These are phyloP conservation scores for Mimosa pudica DNA, from an alignment of 306 rosid genomes.

Conservation along the genomic window DNA sequence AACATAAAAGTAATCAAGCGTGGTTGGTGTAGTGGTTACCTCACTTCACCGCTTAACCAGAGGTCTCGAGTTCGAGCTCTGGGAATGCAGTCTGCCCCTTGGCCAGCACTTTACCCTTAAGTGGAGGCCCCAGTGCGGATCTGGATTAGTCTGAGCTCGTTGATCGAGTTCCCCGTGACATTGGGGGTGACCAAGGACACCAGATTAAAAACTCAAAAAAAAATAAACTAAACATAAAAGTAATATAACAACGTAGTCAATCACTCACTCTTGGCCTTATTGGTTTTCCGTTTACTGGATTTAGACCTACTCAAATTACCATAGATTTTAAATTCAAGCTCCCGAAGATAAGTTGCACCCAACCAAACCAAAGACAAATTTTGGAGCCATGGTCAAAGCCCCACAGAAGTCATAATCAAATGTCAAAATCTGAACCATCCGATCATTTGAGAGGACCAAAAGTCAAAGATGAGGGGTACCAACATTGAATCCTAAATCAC, in stretches of 20 bases:
- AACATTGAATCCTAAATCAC: not conserved
- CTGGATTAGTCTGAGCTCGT: no score
- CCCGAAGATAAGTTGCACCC: not conserved
- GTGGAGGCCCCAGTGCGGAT: no score
- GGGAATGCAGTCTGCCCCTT: no score
- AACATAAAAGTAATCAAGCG: not conserved
- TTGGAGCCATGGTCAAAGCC: not conserved
- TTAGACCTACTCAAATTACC: not conserved
- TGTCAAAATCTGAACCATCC: not conserved
- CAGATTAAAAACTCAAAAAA: no score
- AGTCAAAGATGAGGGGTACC: constrained; percentile 3
- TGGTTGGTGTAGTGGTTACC: no score
- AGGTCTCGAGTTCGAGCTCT: no score
- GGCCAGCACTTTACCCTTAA: no score
- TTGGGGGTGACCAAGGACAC: no score
- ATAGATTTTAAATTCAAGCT: not conserved
- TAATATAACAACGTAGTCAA: not conserved
- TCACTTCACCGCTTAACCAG: no score
- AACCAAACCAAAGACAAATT: not conserved
- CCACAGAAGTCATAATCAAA: not conserved
- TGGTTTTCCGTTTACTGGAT: constrained; percentile 7
- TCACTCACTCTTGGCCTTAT: not conserved
- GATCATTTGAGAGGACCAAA: not conserved
- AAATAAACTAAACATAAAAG: not conserved
- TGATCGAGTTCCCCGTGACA: no score